A percentile compares a stretch with the other conserved stretches of the same genome.
Conservation (phyloP, 225 moss, liverwort and hornwort genomes). For the Bryoerythrophyllum caledonicum region DNA sequence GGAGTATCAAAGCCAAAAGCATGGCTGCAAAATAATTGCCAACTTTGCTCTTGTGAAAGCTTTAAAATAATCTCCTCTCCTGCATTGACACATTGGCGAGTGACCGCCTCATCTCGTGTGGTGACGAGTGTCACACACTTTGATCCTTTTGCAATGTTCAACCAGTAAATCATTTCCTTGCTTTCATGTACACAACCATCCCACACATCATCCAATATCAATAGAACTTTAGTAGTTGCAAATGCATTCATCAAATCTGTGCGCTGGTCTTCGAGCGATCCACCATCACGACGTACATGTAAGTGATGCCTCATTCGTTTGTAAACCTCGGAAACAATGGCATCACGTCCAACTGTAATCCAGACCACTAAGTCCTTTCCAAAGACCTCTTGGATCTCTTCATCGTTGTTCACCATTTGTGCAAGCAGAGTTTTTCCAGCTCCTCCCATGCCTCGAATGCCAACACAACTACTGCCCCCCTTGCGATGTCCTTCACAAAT, state of each 20-base stretch:
- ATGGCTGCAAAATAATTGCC: not conserved
- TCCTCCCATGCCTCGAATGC: not conserved
- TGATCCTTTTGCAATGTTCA: not conserved
- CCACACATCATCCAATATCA: not conserved
- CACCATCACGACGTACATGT: not conserved
- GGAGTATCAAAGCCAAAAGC: not conserved
- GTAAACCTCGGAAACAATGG: not conserved
- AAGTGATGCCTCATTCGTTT: not conserved
- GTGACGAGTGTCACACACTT: not conserved
- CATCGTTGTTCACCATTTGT: not conserved
- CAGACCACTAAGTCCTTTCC: not conserved
- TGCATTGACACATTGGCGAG: accelerated
- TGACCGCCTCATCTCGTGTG: not conserved
- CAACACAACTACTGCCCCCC: not conserved
- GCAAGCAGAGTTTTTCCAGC: not conserved
- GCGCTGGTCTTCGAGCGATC: not conserved
- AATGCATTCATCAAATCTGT: not conserved
- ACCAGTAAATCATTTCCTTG: not conserved
- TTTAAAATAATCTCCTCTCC: not conserved
- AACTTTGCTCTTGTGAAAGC: not conserved
- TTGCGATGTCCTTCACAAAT: not conserved
- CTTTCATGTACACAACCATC: not conserved
- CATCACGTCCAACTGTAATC: not conserved
- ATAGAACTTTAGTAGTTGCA: not conserved
- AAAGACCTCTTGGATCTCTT: not conserved